phyloP scores from a whole-genome alignment of 2,329 filamentous ascomycete species.

The Leptographium radiaticola region DNA sequence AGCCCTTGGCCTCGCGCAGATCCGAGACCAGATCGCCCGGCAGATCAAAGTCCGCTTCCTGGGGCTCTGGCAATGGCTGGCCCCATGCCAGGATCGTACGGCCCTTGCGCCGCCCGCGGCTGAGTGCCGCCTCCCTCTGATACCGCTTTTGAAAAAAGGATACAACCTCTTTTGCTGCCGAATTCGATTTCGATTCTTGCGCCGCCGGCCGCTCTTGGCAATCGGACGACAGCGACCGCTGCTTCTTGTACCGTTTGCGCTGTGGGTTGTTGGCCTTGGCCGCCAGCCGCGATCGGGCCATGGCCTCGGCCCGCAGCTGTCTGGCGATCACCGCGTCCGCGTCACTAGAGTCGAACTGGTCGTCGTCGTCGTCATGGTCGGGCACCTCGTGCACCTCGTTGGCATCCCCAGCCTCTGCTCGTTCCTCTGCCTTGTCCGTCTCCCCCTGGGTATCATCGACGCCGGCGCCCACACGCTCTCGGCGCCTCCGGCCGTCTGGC shows the following conservation, averaged over 20 bases:
- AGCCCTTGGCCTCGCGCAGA: slow-evolving; percentile 38
- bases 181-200: slow-evolving; percentile 10
- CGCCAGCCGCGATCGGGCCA: slow-evolving; percentile 33
- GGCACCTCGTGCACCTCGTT: slow-evolving; percentile 8
- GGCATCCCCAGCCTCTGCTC: slow-evolving; percentile 17
- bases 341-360: slow-evolving; percentile 53
- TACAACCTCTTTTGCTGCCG: slow-evolving; percentile 47
- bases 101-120: slow-evolving; percentile 53
- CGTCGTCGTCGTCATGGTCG: slow-evolving; percentile 20
- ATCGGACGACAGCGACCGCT: neutral
- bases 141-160: slow-evolving; percentile 78
- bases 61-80: slow-evolving; percentile 60
- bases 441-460: slow-evolving; percentile 11
- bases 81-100: slow-evolving; percentile 71
- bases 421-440: slow-evolving; percentile 8
- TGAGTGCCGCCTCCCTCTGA: slow-evolving; percentile 68
- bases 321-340: slow-evolving; percentile 58
- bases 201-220: slow-evolving; percentile 1
- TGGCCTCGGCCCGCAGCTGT: slow-evolving; percentile 63
- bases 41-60: slow-evolving; percentile 59
- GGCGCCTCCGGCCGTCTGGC: neutral
- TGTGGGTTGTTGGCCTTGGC: neutral
- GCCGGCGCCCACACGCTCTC: slow-evolving; percentile 11
- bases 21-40: slow-evolving; percentile 50
- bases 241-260: slow-evolving; percentile 10